phyloP scores from a whole-genome alignment of 2,329 filamentous ascomycete species.

The Gaeumannomyces tritici region DNA sequence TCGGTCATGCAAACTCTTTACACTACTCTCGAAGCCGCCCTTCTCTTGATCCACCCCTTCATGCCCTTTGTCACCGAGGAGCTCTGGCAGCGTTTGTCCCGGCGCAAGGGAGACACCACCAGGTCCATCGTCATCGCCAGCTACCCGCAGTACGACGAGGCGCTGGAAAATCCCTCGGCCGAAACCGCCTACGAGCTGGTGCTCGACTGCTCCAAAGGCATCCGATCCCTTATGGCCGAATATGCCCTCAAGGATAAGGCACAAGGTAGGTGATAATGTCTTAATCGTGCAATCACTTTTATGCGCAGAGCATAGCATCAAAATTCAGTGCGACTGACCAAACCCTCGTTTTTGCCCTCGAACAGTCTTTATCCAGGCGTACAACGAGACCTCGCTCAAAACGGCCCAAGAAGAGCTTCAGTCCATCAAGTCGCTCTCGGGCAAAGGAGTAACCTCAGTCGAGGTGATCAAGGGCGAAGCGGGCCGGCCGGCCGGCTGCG shows the following conservation, averaged over 20 bases:
- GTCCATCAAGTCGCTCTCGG: conserved; percentile 55
- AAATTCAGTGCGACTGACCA: too few species aligned
- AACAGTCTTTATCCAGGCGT: conserved; percentile 55
- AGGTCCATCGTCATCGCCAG: conserved; percentile 63
- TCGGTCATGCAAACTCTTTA: conserved; percentile 75
- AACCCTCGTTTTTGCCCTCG: background rate
- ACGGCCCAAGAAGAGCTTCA: conserved; percentile 47
- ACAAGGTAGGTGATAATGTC: conserved; percentile 35
- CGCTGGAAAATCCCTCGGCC: conserved; percentile 56
- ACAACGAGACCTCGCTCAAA: conserved; percentile 40
- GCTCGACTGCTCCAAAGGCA: conserved; percentile 59
- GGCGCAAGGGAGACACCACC: conserved; percentile 58
- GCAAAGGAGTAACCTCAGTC: conserved; percentile 41
- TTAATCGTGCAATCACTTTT: too few species aligned
- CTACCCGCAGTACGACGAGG: conserved; percentile 56
- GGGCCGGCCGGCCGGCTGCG: conserved; percentile 33
- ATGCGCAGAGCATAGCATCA: too few species aligned
- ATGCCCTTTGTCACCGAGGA: conserved; percentile 76
- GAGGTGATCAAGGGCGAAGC: conserved; percentile 15
- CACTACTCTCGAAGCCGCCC: conserved; percentile 64
- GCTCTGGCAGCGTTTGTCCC: conserved; percentile 75
- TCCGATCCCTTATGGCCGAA: conserved; percentile 64
- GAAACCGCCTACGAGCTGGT: conserved; percentile 70
- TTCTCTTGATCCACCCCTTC: conserved; percentile 73
- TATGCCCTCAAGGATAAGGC: conserved; percentile 63